phyloP scores from a whole-genome alignment of 345 rosid genomes.

The Iberis pinnata region DNA sequence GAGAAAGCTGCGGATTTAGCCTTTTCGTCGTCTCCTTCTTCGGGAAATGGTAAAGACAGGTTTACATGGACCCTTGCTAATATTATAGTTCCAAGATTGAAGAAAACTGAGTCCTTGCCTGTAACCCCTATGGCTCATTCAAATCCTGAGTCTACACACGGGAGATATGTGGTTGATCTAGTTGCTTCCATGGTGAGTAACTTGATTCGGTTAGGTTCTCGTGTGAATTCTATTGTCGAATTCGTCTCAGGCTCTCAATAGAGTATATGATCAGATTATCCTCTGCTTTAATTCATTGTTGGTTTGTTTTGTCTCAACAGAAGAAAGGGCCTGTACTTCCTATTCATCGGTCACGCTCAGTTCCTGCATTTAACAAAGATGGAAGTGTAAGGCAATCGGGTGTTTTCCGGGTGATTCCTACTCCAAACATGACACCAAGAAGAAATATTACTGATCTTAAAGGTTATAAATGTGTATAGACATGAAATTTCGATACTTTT shows the following conservation, averaged over 20 bases:
- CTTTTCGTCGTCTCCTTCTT: constrained; percentile 37
- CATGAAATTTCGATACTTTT: too few species aligned
- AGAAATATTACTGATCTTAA: constrained; percentile 16
- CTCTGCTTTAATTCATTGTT: constrained; percentile 15
- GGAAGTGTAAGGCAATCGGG: constrained; percentile 41
- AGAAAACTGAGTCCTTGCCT: constrained; percentile 60
- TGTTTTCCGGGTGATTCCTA: constrained; percentile 61
- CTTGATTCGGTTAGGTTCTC: constrained; percentile 5
- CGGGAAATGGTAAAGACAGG: constrained; percentile 47
- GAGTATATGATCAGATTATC: constrained; percentile 6
- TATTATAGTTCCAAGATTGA: constrained; percentile 47
- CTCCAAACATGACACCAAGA: constrained; percentile 38
- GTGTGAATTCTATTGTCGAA: constrained; percentile 17
- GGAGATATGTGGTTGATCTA: constrained; percentile 38
- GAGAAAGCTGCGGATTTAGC: constrained; percentile 74
- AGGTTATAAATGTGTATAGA: too few species aligned
- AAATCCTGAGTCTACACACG: constrained; percentile 90
- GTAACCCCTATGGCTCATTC: constrained; percentile 63
- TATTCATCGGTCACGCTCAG: constrained; percentile 80
- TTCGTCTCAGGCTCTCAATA: too few species aligned
- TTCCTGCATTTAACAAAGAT: constrained; percentile 61
- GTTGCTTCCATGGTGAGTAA: constrained; percentile 43
- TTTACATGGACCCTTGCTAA: constrained; percentile 52
- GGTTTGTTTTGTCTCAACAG: constrained; percentile 36
- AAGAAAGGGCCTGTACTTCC: constrained; percentile 44